phyloP scores from a whole-genome alignment of 192 early-diverging fungal species.

The Glomus cerebriforme region DNA sequence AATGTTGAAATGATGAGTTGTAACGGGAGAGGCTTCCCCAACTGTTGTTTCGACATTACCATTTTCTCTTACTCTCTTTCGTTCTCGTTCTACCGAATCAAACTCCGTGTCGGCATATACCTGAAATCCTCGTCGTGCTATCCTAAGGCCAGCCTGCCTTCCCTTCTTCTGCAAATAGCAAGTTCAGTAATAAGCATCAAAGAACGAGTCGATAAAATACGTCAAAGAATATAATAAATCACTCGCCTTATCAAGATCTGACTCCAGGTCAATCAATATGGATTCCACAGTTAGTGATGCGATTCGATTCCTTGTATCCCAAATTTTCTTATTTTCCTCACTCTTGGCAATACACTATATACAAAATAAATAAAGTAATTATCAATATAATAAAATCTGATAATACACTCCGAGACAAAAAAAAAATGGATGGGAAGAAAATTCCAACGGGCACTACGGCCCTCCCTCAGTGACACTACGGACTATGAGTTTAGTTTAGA shows the following conservation, averaged over 20 bases:
- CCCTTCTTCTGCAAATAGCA: conserved; percentile 32
- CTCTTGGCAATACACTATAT: not conserved
- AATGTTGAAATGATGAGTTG: not conserved
- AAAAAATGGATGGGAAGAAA: conserved; percentile 23
- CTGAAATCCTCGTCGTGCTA: conserved; percentile 32
- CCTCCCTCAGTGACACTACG: not conserved
- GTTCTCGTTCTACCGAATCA: conserved; percentile 33
- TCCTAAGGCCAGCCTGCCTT: conserved; percentile 19
- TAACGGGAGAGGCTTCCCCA: not conserved
- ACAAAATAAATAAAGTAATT: not conserved
- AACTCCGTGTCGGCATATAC: conserved; percentile 34
- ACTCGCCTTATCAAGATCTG: not conserved
- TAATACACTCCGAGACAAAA: no score
- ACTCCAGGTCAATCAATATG: not conserved
- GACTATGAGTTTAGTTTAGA: conserved; percentile 19
- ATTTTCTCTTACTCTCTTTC: conserved; percentile 24
- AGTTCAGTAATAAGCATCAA: conserved; percentile 10
- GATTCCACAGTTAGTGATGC: not conserved
- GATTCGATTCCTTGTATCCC: not conserved
- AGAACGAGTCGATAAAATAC: no score
- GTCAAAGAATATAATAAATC: no score
- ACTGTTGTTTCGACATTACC: no score
- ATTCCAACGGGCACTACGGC: conserved; percentile 19
- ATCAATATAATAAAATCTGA: no score
- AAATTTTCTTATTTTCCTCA: not conserved